Evolutionary conservation across 2,329 filamentous ascomycete species (phyloP).

Genomic region (Colletotrichum limetticola): DNA sequence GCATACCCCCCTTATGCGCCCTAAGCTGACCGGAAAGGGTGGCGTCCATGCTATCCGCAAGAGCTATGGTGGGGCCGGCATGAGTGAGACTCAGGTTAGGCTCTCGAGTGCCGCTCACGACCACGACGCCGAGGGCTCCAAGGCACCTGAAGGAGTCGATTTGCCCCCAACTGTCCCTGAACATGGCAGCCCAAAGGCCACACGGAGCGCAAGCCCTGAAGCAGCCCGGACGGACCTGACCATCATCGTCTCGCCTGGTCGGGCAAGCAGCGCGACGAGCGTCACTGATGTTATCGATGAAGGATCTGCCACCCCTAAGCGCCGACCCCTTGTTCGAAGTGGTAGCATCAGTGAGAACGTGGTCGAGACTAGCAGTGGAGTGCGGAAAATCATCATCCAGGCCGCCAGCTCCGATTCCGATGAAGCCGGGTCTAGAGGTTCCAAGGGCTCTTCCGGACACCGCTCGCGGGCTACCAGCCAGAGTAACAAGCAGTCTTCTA

Average conservation of each 20-base stretch:
- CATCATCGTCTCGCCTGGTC: slow-evolving; percentile 27
- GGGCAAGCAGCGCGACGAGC: slow-evolving; percentile 26
- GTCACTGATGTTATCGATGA: slow-evolving; percentile 24
- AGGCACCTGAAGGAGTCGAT: not conserved
- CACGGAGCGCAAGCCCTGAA: slow-evolving; percentile 9
- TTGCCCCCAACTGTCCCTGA: slow-evolving; percentile 25
- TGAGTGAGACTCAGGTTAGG: slow-evolving; percentile 32
- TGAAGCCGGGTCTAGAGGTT: slow-evolving; percentile 29
- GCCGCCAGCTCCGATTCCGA: slow-evolving; percentile 36
- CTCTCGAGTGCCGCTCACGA: slow-evolving; percentile 25
- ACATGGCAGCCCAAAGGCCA: slow-evolving; percentile 2
- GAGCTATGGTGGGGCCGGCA: slow-evolving; percentile 34
- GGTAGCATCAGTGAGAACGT: slow-evolving; percentile 38
- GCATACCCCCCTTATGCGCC: slow-evolving; percentile 35
- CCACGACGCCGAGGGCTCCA: not conserved
- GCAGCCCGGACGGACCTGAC: slow-evolving; percentile 22
- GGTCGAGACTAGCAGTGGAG: slow-evolving; percentile 35
- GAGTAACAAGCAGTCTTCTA: slow-evolving; percentile 7
- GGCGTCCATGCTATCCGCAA: slow-evolving; percentile 35
- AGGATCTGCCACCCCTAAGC: slow-evolving; percentile 24
- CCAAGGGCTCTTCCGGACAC: slow-evolving; percentile 31
- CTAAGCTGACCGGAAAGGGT: slow-evolving; percentile 39
- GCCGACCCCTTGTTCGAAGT: slow-evolving; percentile 34
- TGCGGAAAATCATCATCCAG: slow-evolving; percentile 36
- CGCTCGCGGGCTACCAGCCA: slow-evolving; percentile 25